These are phyloP conservation scores for Byssothecium circinans DNA, from an alignment of 2,329 filamentous ascomycete genomes.

Conservation along the genomic window DNA sequence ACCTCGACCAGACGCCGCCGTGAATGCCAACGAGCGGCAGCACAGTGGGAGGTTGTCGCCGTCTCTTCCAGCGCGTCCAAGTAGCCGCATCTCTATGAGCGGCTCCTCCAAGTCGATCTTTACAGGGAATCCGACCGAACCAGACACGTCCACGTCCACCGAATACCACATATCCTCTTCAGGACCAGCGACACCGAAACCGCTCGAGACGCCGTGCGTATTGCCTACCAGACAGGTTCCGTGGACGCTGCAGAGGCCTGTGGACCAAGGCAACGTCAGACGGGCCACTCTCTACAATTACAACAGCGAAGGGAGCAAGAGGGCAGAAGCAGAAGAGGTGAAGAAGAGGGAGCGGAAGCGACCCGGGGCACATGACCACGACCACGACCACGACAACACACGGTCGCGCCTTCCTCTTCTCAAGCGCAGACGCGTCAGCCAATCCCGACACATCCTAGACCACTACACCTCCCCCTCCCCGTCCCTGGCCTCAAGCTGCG, in stretches of 20 bases:
- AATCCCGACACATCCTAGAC: constrained; percentile 40
- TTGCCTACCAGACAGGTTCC: constrained; percentile 9
- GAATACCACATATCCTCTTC: constrained; percentile 22
- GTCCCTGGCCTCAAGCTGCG: too few species aligned
- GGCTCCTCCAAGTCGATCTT: constrained; percentile 39
- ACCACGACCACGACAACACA: constrained; percentile 6
- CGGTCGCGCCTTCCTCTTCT: constrained; percentile 25
- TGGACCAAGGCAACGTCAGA: constrained; percentile 16
- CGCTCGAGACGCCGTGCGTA: constrained; percentile 11
- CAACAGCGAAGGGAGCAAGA: too few species aligned
- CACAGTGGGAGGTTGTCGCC: too few species aligned
- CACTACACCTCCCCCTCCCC: too few species aligned
- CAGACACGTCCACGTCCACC: constrained; percentile 16
- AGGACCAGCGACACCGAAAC: constrained; percentile 17
- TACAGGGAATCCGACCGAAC: constrained; percentile 29
- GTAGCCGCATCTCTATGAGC: constrained; percentile 25
- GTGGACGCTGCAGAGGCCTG: constrained; percentile 19
- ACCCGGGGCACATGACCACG: too few species aligned
- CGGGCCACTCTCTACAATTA: constrained; percentile 7
- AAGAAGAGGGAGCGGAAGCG: constrained; percentile 6
- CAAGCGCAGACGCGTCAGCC: constrained; percentile 31
- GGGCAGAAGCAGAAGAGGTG: constrained; percentile 2
- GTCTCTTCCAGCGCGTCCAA: too few species aligned
- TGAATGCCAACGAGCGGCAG: too few species aligned
- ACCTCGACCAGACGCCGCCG: too few species aligned